These are phyloP conservation scores for Cryptosporidium andersoni DNA, from an alignment of 169 alveolate genomes.

Conservation along the genomic window DNA sequence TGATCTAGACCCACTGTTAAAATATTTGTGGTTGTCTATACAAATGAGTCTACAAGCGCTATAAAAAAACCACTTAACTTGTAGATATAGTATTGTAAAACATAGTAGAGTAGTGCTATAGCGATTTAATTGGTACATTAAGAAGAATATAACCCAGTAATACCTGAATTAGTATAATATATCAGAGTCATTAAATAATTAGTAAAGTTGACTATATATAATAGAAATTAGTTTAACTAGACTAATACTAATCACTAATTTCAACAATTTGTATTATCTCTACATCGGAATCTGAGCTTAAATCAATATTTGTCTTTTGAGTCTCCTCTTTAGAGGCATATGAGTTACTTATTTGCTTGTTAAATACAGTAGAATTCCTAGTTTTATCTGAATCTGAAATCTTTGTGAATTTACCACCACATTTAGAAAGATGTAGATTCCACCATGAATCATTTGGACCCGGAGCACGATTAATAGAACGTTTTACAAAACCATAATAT, in stretches of 20 bases:
- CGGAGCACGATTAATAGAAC: conserved; percentile 83
- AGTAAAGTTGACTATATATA: background rate
- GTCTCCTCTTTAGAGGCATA: background rate
- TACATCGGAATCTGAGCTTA: background rate
- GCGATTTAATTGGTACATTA: background rate
- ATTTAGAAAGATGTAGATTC: conserved; percentile 11
- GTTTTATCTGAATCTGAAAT: too few species aligned
- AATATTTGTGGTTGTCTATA: too few species aligned
- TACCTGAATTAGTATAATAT: background rate
- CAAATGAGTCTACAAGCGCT: too few species aligned
- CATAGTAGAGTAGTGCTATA: too few species aligned
- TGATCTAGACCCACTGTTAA: too few species aligned
- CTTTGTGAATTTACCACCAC: conserved; percentile 37
- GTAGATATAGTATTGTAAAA: too few species aligned
- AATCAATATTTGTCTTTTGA: too few species aligned
- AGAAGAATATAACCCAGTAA: background rate
- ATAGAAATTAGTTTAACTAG: background rate
- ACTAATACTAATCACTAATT: conserved; percentile 26
- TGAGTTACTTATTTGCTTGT: background rate
- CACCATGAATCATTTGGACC: conserved; percentile 48
- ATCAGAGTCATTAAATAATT: background rate
- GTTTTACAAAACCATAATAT: conserved; percentile 88
- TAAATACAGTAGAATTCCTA: background rate
- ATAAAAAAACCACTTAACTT: too few species aligned
- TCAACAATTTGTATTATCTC: conserved; percentile 41